Conservation (phyloP, 768 basidiomycete genomes). For the Boletus reticulatus region DNA sequence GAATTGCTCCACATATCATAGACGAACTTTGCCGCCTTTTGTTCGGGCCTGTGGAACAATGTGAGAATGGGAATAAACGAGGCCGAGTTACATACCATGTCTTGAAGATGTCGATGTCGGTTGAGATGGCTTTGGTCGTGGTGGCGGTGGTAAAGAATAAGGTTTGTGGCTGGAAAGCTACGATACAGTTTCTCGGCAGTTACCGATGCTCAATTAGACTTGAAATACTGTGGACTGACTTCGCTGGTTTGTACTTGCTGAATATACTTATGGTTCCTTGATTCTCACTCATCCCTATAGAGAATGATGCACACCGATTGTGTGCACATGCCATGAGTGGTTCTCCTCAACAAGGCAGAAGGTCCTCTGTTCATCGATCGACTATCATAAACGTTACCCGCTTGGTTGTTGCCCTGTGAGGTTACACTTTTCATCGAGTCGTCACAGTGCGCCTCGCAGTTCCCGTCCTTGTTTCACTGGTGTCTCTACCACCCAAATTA, state of each 20-base stretch:
- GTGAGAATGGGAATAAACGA: constrained; percentile 12
- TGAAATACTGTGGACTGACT: too few relatives aligned
- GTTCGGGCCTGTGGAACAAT: constrained; percentile 38
- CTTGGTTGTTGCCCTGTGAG: too few relatives aligned
- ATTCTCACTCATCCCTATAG: too few relatives aligned
- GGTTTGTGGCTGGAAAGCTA: constrained; percentile 54
- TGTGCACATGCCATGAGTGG: not conserved
- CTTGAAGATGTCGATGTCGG: constrained; percentile 62
- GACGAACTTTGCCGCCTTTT: constrained; percentile 30
- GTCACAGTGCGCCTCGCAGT: too few relatives aligned
- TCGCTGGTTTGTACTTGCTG: too few relatives aligned
- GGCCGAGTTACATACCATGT: constrained; percentile 52
- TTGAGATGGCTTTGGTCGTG: constrained; percentile 42
- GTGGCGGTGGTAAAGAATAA: constrained; percentile 42
- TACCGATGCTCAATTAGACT: constrained; percentile 22
- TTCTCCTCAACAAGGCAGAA: not conserved
- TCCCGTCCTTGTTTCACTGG: too few relatives aligned
- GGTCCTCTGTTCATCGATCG: not conserved
- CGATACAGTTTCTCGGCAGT: constrained; percentile 37
- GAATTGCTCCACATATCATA: constrained; percentile 21
- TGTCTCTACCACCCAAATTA: too few relatives aligned
- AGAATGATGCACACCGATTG: too few relatives aligned
- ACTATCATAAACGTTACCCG: not conserved
- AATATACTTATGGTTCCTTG: too few relatives aligned
- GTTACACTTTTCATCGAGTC: too few relatives aligned